Evolutionary conservation across 768 basidiomycete species (phyloP).

Genomic region (Tricholomella constricta): DNA sequence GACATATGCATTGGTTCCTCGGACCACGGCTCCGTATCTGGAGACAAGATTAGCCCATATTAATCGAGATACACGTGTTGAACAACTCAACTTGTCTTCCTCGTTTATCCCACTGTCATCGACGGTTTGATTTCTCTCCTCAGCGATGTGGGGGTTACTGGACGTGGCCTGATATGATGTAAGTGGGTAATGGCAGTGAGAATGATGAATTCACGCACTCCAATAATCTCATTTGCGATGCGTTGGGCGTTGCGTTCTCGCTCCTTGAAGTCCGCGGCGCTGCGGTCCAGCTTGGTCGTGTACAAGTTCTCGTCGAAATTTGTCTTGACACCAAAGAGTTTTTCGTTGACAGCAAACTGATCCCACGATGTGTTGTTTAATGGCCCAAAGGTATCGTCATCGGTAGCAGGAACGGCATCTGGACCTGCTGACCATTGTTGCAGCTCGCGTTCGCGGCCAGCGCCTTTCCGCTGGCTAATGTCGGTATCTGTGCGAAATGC

Average conservation of each 20-base stretch:
- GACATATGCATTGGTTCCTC: slow-evolving; percentile 87
- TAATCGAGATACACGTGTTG: slow-evolving; percentile 10
- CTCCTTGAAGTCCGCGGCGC: slow-evolving; percentile 83
- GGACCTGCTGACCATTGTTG: slow-evolving; percentile 71
- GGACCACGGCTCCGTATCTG: slow-evolving; percentile 92
- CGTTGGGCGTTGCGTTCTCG: slow-evolving; percentile 84
- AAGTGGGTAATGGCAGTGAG: slow-evolving; percentile 5
- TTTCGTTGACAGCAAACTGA: slow-evolving; percentile 92
- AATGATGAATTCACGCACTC: slow-evolving; percentile 48
- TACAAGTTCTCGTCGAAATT: slow-evolving; percentile 93
- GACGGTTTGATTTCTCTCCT: slow-evolving; percentile 71
- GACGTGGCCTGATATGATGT: slow-evolving; percentile 47
- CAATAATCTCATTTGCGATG: slow-evolving; percentile 89
- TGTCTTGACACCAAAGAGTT: slow-evolving; percentile 89
- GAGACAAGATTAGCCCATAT: slow-evolving; percentile 23
- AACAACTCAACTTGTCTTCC: slow-evolving; percentile 83
- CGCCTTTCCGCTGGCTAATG: slow-evolving; percentile 60
- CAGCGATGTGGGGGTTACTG: slow-evolving; percentile 84
- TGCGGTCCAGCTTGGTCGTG: slow-evolving; percentile 90
- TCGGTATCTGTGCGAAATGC: slow-evolving; percentile 85
- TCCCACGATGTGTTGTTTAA: slow-evolving; percentile 67
- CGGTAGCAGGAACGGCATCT: slow-evolving; percentile 41
- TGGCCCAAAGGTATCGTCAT: slow-evolving; percentile 72
- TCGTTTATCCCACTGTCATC: slow-evolving; percentile 84
- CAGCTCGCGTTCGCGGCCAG: slow-evolving; percentile 70